Percentiles rank a stretch among this genome's conserved stretches.
These are phyloP conservation scores for Geranium brycei DNA, from an alignment of 345 rosid genomes.

Conservation along the genomic window DNA sequence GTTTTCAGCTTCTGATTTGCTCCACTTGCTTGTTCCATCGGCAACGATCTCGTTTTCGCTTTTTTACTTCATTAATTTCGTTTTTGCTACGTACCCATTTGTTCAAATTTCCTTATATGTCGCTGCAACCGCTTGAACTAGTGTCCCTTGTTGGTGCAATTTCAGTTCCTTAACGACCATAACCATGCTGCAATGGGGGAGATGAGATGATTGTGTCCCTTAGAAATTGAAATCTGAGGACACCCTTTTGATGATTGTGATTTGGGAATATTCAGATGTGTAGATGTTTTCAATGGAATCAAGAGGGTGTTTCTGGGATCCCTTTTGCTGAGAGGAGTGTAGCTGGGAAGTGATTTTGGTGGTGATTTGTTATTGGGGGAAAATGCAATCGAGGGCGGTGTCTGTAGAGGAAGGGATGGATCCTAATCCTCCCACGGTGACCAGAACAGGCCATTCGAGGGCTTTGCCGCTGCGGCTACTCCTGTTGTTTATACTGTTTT, in stretches of 20 bases:
- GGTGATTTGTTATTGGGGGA: neutral
- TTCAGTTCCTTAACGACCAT: neutral
- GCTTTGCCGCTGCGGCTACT: constrained; percentile 19
- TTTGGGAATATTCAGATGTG: neutral
- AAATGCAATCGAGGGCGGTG: neutral
- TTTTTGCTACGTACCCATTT: too few relatives aligned
- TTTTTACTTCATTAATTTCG: too few relatives aligned
- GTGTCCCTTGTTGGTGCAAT: neutral
- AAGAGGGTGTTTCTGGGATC: neutral
- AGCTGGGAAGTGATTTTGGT: neutral
- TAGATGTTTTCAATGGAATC: neutral
- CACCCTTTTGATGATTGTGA: neutral
- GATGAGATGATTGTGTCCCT: neutral
- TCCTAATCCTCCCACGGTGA: neutral
- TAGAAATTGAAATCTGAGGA: neutral
- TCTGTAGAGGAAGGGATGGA: constrained; percentile 14
- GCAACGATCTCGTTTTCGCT: neutral
- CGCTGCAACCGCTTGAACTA: too few relatives aligned
- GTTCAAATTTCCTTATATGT: too few relatives aligned
- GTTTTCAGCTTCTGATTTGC: too few relatives aligned
- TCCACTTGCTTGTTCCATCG: neutral
- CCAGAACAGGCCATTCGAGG: constrained; percentile 6
- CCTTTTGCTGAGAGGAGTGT: neutral
- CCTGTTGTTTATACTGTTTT: constrained; percentile 17
- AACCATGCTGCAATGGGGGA: neutral